Percentiles rank a stretch among this genome's conserved stretches.
Evolutionary conservation across 345 rosid genomes (phyloP).

Genomic region (Lagerstroemia speciosa): DNA sequence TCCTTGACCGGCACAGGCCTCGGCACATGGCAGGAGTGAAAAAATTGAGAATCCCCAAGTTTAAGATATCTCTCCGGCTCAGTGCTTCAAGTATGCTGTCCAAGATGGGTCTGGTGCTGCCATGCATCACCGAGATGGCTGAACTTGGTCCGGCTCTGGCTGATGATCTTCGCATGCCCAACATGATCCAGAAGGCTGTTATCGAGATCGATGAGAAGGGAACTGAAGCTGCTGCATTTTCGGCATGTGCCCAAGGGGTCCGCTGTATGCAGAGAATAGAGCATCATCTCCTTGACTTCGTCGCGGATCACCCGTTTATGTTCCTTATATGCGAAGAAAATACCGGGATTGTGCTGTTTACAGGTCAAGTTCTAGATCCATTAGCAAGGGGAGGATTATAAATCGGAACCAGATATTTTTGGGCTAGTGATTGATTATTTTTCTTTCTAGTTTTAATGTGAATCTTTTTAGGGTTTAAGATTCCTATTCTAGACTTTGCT

Average conservation of each 20-base stretch:
- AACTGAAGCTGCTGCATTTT: slow-evolving; percentile 14
- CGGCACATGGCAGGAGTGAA: neutral
- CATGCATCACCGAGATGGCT: slow-evolving; percentile 10
- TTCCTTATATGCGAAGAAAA: slow-evolving; percentile 12
- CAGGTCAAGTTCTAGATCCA: slow-evolving; percentile 14
- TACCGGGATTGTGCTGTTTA: slow-evolving; percentile 2
- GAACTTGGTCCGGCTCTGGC: neutral
- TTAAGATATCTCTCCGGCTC: slow-evolving; percentile 2
- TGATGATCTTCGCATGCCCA: neutral
- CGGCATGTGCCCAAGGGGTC: too few relatives aligned
- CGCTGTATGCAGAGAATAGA: neutral
- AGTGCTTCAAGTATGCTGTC: neutral
- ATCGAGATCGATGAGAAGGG: slow-evolving; percentile 15
- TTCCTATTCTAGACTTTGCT: too few relatives aligned
- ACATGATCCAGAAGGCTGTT: slow-evolving; percentile 8
- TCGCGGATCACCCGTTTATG: slow-evolving; percentile 17
- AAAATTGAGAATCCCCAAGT: slow-evolving; percentile 7
- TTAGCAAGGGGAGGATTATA: too few relatives aligned
- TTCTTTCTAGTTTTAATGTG: too few relatives aligned
- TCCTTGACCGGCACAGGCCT: neutral
- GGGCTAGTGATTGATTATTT: too few relatives aligned
- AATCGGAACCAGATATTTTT: too few relatives aligned
- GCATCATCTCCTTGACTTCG: neutral
- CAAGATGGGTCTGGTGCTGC: slow-evolving; percentile 6
- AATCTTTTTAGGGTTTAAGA: too few relatives aligned